phyloP scores from a whole-genome alignment of 1,284 basidiomycete genomes.

The Chondrostereum purpureum region DNA sequence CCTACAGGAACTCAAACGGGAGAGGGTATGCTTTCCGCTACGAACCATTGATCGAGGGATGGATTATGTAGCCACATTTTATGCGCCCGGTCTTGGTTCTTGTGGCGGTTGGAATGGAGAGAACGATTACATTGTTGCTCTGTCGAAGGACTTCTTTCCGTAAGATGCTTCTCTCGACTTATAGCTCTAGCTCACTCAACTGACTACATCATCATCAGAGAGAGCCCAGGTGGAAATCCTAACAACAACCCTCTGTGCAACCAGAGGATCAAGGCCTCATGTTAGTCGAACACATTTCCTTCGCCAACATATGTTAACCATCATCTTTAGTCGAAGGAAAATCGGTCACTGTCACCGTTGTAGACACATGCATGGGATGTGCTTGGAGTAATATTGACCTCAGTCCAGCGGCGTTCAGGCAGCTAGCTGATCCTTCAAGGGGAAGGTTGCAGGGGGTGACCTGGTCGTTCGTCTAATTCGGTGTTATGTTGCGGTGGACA shows the following conservation, averaged over 20 bases:
- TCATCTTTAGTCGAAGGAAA: conserved; percentile 9
- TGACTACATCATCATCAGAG: too few species aligned
- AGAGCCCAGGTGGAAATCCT: too few species aligned
- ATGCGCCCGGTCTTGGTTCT: conserved; percentile 1
- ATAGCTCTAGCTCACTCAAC: too few species aligned
- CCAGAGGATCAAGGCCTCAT: neutral
- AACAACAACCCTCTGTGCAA: neutral
- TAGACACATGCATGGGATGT: conserved; percentile 20
- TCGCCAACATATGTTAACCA: conserved; percentile 6
- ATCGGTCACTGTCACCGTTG: conserved; percentile 15
- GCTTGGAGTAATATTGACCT: conserved; percentile 18
- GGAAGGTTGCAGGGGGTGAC: conserved; percentile 13
- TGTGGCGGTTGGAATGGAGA: neutral
- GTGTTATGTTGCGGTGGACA: too few species aligned
- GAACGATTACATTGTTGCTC: neutral
- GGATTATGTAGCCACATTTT: conserved; percentile 5
- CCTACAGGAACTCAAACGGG: too few species aligned
- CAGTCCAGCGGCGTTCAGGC: conserved; percentile 17
- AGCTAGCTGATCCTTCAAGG: conserved; percentile 10
- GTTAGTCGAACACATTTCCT: conserved; percentile 2
- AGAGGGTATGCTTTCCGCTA: too few species aligned
- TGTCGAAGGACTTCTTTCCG: neutral
- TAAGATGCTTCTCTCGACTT: too few species aligned
- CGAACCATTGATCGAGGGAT: too few species aligned
- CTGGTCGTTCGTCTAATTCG: too few species aligned